Conservation (phyloP, 495 filamentous ascomycete species). For the Hyaloscypha hepaticicola region DNA sequence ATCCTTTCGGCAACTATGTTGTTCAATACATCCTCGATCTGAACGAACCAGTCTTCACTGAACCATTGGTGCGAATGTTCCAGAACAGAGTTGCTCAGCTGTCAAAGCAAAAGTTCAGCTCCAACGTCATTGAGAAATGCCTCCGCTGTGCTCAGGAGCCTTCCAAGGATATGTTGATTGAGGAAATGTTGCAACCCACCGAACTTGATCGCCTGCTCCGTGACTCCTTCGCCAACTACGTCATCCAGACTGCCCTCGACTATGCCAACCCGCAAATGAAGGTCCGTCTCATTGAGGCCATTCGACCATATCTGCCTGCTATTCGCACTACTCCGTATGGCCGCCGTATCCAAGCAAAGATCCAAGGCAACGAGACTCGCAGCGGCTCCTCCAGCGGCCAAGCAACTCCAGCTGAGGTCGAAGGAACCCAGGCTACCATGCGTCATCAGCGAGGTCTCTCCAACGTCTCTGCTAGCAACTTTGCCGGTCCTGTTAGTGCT, state of each 20-base stretch:
- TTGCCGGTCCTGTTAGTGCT: constrained; percentile 15
- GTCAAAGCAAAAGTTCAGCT: constrained; percentile 98
- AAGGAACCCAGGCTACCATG: constrained; percentile 17
- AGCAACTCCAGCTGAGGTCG: constrained; percentile 30
- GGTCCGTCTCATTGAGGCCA: constrained; percentile 69
- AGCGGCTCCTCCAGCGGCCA: constrained; percentile 33
- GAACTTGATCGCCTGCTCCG: constrained; percentile 86
- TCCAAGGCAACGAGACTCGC: constrained; percentile 42
- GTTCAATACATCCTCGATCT: constrained; percentile 98
- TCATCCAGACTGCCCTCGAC: constrained; percentile 93
- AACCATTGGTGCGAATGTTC: constrained; percentile 79
- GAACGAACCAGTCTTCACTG: constrained; percentile 76
- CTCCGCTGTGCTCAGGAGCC: constrained; percentile 71
- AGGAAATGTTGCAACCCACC: constrained; percentile 70
- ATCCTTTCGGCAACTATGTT: constrained; percentile 98
- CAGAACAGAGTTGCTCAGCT: constrained; percentile 67
- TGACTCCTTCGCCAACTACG: constrained; percentile 94
- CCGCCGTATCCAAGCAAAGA: constrained; percentile 86
- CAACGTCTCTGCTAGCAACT: constrained; percentile 21
- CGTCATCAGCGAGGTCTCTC: constrained; percentile 30
- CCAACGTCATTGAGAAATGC: constrained; percentile 98
- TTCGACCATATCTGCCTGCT: constrained; percentile 77
- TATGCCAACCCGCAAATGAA: constrained; percentile 72
- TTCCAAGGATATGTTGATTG: constrained; percentile 76
- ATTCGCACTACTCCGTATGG: constrained; percentile 91